A percentile compares a stretch with the other conserved stretches of the same genome.
These are phyloP conservation scores for Colletotrichum endophyticum DNA, from an alignment of 2,329 filamentous ascomycete genomes.

Conservation along the genomic window DNA sequence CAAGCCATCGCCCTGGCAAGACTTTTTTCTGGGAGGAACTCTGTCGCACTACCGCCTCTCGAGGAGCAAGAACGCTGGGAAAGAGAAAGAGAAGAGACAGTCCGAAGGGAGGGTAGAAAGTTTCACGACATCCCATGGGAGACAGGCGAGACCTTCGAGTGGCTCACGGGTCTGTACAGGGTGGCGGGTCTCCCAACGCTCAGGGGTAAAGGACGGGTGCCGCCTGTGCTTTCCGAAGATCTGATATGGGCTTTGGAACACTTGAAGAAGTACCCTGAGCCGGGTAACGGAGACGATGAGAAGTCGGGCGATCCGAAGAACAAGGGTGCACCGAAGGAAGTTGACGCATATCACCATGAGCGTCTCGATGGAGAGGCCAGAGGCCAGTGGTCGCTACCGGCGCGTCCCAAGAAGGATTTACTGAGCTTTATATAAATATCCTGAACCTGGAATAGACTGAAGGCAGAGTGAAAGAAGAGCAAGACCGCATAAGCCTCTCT, in stretches of 20 bases:
- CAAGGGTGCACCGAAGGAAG: neutral
- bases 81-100: constrained; percentile 34
- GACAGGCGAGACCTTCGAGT: constrained; percentile 52
- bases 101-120: constrained; percentile 34
- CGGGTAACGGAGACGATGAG: constrained; percentile 22
- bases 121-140: constrained; percentile 62
- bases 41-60: constrained; percentile 39
- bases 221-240: constrained; percentile 47
- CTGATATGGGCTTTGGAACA: constrained; percentile 53
- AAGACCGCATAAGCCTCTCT: neutral
- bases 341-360: neutral
- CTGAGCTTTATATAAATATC: neutral
- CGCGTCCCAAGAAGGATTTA: constrained; percentile 4
- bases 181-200: constrained; percentile 55
- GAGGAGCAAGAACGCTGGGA: constrained; percentile 53
- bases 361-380: neutral
- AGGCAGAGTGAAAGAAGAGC: accelerated
- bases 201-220: constrained; percentile 48
- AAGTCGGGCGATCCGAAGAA: neutral
- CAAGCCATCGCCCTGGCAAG: constrained; percentile 59
- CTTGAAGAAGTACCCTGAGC: constrained; percentile 51
- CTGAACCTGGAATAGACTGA: accelerated
- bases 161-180: constrained; percentile 48
- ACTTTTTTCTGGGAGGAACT: constrained; percentile 47
- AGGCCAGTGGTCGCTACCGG: neutral